phyloP scores from a whole-genome alignment of 805 yeast species.

The Saccharomyces jurei region DNA sequence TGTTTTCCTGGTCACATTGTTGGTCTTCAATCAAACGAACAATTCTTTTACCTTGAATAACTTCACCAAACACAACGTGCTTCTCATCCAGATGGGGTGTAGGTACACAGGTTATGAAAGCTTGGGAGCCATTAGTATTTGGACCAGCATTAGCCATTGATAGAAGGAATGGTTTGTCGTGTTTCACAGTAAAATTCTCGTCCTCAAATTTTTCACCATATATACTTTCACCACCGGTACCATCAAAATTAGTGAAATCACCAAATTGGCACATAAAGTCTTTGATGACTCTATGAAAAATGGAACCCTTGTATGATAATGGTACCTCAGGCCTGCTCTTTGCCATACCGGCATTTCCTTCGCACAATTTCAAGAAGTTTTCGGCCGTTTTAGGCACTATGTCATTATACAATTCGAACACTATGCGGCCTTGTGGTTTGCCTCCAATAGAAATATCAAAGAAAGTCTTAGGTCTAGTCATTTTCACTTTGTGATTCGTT shows the following conservation, averaged over 20 bases:
- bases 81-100: conserved; percentile 94
- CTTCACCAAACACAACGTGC: conserved; percentile 94
- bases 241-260: conserved; percentile 68
- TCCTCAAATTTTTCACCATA: conserved; percentile 86
- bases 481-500: neutral
- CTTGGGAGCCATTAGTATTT: conserved; percentile 92
- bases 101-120: conserved; percentile 83
- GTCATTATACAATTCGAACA: conserved; percentile 63
- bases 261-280: conserved; percentile 94
- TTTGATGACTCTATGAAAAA: conserved; percentile 87
- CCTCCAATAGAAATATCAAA: conserved; percentile 76
- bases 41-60: conserved; percentile 70
- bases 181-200: conserved; percentile 71
- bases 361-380: conserved; percentile 79
- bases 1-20: conserved; percentile 51
- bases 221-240: conserved; percentile 77
- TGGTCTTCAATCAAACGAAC: conserved; percentile 71
- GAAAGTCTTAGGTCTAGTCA: conserved; percentile 46
- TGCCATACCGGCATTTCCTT: conserved; percentile 64
- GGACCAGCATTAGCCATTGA: conserved; percentile 98
- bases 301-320: conserved; percentile 69
- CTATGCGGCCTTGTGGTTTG: conserved; percentile 62
- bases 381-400: conserved; percentile 84
- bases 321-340: conserved; percentile 37
- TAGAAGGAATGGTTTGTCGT: conserved; percentile 77